These are phyloP conservation scores for Euphorbia celastroides DNA, from an alignment of 441 rosid species.

Conservation along the genomic window DNA sequence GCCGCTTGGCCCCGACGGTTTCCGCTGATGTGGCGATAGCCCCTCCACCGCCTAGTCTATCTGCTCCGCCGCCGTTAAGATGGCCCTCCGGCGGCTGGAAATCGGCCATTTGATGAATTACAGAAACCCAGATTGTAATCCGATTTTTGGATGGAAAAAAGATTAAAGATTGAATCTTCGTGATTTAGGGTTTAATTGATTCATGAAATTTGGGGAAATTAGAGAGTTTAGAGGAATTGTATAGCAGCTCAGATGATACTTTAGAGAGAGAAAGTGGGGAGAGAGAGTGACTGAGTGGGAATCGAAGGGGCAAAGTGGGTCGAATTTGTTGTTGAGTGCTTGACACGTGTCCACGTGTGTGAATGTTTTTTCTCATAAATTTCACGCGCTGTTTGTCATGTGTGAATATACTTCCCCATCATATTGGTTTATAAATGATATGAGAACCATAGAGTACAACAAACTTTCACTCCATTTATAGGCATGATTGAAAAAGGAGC, in stretches of 20 bases:
- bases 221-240: background rate
- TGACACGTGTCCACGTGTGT: constrained; percentile 24
- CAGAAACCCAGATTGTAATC: background rate
- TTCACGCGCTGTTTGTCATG: background rate
- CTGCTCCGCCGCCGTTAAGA: constrained; percentile 33
- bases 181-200: background rate
- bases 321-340: constrained; percentile 11
- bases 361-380: background rate
- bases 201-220: background rate
- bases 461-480: background rate
- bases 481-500: background rate
- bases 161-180: background rate
- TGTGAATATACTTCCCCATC: background rate
- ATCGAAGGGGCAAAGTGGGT: constrained; percentile 13
- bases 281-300: constrained; percentile 4
- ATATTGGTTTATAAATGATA: background rate
- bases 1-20: constrained; percentile 56
- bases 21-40: constrained; percentile 36
- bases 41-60: constrained; percentile 19
- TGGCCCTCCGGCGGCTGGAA: constrained; percentile 33
- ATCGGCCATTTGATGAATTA: constrained; percentile 38
- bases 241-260: no score
- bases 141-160: background rate
- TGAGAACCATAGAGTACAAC: background rate
- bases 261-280: background rate